A percentile compares a stretch with the other conserved stretches of the same genome.
Evolutionary conservation across 352 stramenopile genomes (phyloP).

Genomic region (Stramenopiles sp.): DNA sequence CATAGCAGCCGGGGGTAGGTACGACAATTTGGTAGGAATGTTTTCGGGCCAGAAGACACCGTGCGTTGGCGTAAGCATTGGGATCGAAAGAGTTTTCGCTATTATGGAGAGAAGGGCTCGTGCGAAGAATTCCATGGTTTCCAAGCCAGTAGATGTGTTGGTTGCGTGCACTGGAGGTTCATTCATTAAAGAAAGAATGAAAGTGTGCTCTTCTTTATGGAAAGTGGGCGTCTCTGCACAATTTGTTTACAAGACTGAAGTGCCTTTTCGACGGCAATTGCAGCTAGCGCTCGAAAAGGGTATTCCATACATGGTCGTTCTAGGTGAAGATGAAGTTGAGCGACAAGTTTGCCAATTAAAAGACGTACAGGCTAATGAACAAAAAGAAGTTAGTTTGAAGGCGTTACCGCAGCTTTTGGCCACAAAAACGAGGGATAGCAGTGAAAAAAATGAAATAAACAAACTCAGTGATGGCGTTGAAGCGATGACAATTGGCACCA

Average conservation of each 20-base stretch:
- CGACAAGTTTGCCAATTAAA: slow-evolving; percentile 86
- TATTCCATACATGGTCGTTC: slow-evolving; percentile 90
- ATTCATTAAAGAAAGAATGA: slow-evolving; percentile 1
- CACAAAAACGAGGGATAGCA: not conserved
- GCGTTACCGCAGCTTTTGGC: not conserved
- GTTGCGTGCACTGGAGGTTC: not conserved
- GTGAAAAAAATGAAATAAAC: not conserved
- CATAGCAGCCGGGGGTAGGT: slow-evolving; percentile 86
- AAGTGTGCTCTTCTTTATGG: not conserved
- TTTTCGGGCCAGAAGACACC: slow-evolving; percentile 75
- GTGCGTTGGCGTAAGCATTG: slow-evolving; percentile 91
- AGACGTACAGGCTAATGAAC: slow-evolving; percentile 43
- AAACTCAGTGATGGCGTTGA: not conserved
- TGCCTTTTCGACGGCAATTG: not conserved
- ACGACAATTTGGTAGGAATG: slow-evolving; percentile 89
- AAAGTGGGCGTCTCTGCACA: not conserved
- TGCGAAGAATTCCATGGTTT: not conserved
- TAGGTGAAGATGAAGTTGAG: slow-evolving; percentile 83
- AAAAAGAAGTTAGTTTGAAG: not conserved
- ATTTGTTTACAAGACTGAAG: not conserved
- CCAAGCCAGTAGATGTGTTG: not conserved
- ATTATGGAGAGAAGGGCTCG: slow-evolving; percentile 76
- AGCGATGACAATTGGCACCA: not conserved
- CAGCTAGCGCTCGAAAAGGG: not conserved
- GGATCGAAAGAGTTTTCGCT: slow-evolving; percentile 94